phyloP scores from a whole-genome alignment of 169 alveolate species.

The Plasmodium fragile region DNA sequence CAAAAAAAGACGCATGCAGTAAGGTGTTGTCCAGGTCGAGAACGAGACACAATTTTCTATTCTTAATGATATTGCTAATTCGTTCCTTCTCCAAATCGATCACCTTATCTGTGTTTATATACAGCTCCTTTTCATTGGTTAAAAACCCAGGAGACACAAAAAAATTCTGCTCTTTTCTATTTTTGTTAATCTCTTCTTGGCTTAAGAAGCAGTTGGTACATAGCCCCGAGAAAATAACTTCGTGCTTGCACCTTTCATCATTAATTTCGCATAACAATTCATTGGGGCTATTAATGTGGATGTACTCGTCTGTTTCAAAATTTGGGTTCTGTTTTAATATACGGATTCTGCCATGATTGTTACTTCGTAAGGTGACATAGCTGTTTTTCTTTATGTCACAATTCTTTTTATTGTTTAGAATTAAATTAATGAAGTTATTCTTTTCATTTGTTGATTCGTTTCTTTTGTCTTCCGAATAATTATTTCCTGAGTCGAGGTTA shows the following conservation, averaged over 20 bases:
- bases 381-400: conserved; percentile 31
- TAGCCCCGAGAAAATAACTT: conserved; percentile 53
- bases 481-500: background rate
- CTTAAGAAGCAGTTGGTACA: conserved; percentile 53
- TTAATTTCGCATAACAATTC: conserved; percentile 63
- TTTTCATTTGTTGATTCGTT: conserved; percentile 4
- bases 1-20: conserved; percentile 84
- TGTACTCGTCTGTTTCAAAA: conserved; percentile 19
- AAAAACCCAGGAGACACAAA: conserved; percentile 82
- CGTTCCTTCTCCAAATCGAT: conserved; percentile 81
- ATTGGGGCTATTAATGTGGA: conserved; percentile 18
- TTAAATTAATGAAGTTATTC: conserved; percentile 43
- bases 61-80: conserved; percentile 59
- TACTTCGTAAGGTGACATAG: conserved; percentile 22
- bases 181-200: conserved; percentile 64
- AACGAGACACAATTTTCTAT: conserved; percentile 85
- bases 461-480: background rate
- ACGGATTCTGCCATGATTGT: conserved; percentile 21
- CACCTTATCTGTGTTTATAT: conserved; percentile 75
- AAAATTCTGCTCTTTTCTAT: conserved; percentile 19
- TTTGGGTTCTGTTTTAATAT: conserved; percentile 19
- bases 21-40: conserved; percentile 88
- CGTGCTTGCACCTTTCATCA: conserved; percentile 49
- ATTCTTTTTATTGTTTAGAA: conserved; percentile 22
- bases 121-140: conserved; percentile 77